Evolutionary conservation across 2,329 filamentous ascomycete genomes (phyloP), one percentile per base, ranked within the genome.

Genomic region (Aureobasidium pullulans): DNA sequence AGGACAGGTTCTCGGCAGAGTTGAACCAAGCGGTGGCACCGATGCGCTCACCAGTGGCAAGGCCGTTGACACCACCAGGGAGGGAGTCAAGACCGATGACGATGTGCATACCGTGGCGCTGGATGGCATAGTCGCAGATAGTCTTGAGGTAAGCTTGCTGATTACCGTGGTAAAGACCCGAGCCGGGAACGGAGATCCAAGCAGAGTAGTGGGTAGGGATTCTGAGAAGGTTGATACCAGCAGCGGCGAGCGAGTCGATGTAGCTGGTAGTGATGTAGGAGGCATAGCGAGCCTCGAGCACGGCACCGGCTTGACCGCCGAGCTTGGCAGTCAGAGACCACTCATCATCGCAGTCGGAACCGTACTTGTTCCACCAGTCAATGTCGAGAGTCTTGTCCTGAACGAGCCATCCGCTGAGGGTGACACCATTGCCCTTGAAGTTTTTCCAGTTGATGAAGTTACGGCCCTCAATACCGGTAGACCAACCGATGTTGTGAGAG

Each of bases 41-140:
- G 57, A 67, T 59, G 10, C 62, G 62, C 52, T 67, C 65, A 39
- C 65, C 66, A 43, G 66, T 64, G 11, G 61, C 62, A 36, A 66
- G 64, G 29, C 62, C 62, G 58, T 73, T 73, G 48, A 72, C 68
- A 63, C 69, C 65, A 31, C 71, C 65, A n/a, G 67, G 64, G 6
- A 69, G 65, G 7, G 68, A 67, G 63, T 73, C 70, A 13, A 73
- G 62, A 36, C 68, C 70, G 15, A 73, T 63, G 34, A 73, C 65
- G 52, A 73, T 64, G 60, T 73, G 71, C 70, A 73, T 73, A 37
- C 64, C 65, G 60, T 72, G 68, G 34, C 65, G 67, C 10, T 63
- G 57, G 40, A 73, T 74, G 32, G 72, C 72, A 46, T 75, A 74
- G 8, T 58, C 23, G 44, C 46, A 49, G 60, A 62, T 60, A 28